A percentile compares a stretch with the other conserved stretches of the same genome.
phyloP scores from a whole-genome alignment of 495 filamentous ascomycete species.

The Lentithecium fluviatile region DNA sequence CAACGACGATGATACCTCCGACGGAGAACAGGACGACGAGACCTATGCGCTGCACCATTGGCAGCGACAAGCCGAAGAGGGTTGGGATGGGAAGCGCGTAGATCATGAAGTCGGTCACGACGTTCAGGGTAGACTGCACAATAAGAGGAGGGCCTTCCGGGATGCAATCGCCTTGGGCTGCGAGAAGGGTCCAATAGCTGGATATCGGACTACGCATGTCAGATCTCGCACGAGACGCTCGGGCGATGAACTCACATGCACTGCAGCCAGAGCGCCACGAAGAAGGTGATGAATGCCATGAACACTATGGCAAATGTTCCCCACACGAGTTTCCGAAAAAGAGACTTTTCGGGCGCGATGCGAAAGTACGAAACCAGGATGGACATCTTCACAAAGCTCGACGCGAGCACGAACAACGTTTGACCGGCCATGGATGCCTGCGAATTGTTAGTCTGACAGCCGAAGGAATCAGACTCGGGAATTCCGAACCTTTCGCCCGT shows the following conservation, averaged over 20 bases:
- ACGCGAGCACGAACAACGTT: constrained; percentile 34
- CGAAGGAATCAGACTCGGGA: neutral
- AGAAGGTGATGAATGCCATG: constrained; percentile 32
- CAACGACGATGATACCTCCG: constrained; percentile 33
- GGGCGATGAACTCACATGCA: constrained; percentile 25
- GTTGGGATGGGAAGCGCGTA: constrained; percentile 33
- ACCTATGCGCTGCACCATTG: constrained; percentile 25
- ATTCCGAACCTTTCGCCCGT: constrained; percentile 32
- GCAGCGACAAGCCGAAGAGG: constrained; percentile 23
- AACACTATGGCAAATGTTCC: constrained; percentile 29
- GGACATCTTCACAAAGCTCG: constrained; percentile 37
- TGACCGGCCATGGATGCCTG: constrained; percentile 37
- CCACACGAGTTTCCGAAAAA: constrained; percentile 32
- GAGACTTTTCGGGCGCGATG: constrained; percentile 29
- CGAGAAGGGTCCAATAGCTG: constrained; percentile 31
- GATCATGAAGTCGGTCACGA: constrained; percentile 35
- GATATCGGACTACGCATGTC: constrained; percentile 20
- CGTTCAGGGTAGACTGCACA: constrained; percentile 26
- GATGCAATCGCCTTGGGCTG: constrained; percentile 30
- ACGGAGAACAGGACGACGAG: constrained; percentile 28
- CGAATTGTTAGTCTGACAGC: neutral
- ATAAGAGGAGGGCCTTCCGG: constrained; percentile 32
- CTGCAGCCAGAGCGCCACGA: constrained; percentile 28
- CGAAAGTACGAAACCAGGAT: constrained; percentile 38
- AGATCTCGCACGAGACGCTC: constrained; percentile 2